A percentile compares a stretch with the other conserved stretches of the same genome.
These are phyloP conservation scores for Nyssa sinensis DNA, from an alignment of 148 eudicot genomes.

Conservation along the genomic window DNA sequence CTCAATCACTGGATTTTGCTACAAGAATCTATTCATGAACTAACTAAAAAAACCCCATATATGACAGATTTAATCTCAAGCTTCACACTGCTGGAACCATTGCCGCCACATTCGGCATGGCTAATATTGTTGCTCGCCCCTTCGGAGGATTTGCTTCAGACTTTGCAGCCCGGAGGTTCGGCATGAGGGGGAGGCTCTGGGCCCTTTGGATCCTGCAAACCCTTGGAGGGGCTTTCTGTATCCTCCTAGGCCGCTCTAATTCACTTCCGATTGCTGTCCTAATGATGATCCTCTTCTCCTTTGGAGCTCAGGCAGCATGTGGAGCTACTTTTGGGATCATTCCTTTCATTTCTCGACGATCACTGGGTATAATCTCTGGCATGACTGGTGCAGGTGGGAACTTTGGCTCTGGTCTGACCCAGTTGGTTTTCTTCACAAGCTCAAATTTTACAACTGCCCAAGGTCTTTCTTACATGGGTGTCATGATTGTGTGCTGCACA, in stretches of 20 bases:
- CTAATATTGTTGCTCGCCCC: conserved; percentile 61
- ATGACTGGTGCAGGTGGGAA: conserved; percentile 58
- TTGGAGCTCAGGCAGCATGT: conserved; percentile 53
- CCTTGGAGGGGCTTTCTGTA: conserved; percentile 58
- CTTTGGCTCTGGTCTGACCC: conserved; percentile 51
- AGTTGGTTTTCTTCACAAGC: conserved; percentile 41
- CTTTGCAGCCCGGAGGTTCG: conserved; percentile 43
- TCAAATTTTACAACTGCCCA: conserved; percentile 11
- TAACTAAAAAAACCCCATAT: background rate
- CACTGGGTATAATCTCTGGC: conserved; percentile 51
- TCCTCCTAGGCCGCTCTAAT: conserved; percentile 50
- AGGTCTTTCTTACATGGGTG: conserved; percentile 48
- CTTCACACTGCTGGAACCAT: conserved; percentile 73
- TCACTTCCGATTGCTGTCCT: conserved; percentile 30
- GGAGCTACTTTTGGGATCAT: conserved; percentile 59
- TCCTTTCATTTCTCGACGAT: conserved; percentile 52
- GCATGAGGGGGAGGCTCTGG: conserved; percentile 91
- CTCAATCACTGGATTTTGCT: too few relatives aligned
- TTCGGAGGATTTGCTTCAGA: conserved; percentile 70
- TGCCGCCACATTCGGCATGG: conserved; percentile 79
- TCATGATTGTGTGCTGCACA: conserved; percentile 47
- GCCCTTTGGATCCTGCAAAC: conserved; percentile 77
- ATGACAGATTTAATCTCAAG: conserved; percentile 55
- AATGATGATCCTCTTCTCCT: conserved; percentile 43
- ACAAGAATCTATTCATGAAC: background rate